A percentile compares a stretch with the other conserved stretches of the same genome.
Evolutionary conservation across 2,329 filamentous ascomycete species (phyloP).

Genomic region (Thelonectria discophora): DNA sequence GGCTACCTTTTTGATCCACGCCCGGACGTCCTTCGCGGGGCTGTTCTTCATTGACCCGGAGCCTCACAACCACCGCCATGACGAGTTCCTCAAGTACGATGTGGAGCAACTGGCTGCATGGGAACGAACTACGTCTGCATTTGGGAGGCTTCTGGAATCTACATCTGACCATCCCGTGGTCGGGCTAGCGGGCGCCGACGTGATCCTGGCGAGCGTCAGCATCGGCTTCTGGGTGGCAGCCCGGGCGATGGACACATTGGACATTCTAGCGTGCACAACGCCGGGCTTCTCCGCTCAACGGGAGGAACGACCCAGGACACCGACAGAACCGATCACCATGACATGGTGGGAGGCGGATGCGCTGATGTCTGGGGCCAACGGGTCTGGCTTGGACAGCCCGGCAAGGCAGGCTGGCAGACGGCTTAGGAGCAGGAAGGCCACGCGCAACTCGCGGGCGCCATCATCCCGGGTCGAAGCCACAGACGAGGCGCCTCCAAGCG

Average conservation of each 20-base stretch:
- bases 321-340: conserved; percentile 2
- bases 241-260: conserved; percentile 58
- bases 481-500: conserved; percentile 51
- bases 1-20: conserved; percentile 55
- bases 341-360: conserved; percentile 5
- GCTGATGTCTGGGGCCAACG: conserved; percentile 6
- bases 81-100: conserved; percentile 56
- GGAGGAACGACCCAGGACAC: conserved; percentile 23
- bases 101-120: conserved; percentile 53
- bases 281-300: conserved; percentile 34
- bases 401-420: conserved; percentile 10
- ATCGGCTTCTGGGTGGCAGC: conserved; percentile 67
- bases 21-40: conserved; percentile 53
- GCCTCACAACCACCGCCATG: conserved; percentile 59
- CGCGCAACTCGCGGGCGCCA: conserved; percentile 42
- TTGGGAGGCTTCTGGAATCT: conserved; percentile 58
- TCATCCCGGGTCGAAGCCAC: conserved; percentile 41
- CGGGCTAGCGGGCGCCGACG: conserved; percentile 65
- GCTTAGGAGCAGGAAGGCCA: conserved; percentile 27
- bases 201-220: conserved; percentile 62
- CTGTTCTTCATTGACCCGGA: conserved; percentile 58
- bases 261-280: conserved; percentile 55
- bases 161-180: conserved; percentile 67
- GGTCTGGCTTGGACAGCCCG: background rate
- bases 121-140: conserved; percentile 56